Evolutionary conservation across 2,329 filamentous ascomycete species (phyloP), one percentile per base, ranked within the genome.

Genomic region (Ascosphaera apis): DNA sequence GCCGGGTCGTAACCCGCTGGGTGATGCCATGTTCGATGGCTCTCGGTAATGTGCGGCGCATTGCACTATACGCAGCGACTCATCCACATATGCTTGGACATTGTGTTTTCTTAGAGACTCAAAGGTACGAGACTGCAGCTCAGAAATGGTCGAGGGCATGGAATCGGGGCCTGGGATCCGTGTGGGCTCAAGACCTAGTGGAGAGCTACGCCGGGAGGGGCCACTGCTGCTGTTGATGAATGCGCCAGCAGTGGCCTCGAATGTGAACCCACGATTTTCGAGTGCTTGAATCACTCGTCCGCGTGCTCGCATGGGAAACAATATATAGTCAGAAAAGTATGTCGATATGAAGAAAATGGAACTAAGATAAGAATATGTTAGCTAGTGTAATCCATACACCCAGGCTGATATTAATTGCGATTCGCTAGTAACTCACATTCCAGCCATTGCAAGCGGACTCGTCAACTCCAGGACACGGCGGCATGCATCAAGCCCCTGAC

Each of bases 291-390:
- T 71, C 34, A 95, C 84, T 28, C 73, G 75, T 17, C 67, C 60
- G 35, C 76, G 72, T 47, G 77, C 72, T 49, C 74, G 78, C 36
- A 66, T 66, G 1, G 88, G 84, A 1, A 93, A 82, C 25, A 95
- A 67, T 46, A 98, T 91, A 56, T 92, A 95, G 58, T 98, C 86
- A 23, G 80, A 88, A 57, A 91, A 95, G 57, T 95, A 98, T 21
- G 83, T 93, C 3, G 86, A 93, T 53, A 93, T 91, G 66, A 95
- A 95, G 63, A 95, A 93, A 50, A 98, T 91, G 36, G 86, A 80
- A 36, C 69, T 72, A 33, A 35, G 15, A 31, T 36, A 37, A 32
- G 40, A 38, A 40, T 45, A 39, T 45, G 44, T 40, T 27, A 21
- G 9, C 17, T n/a, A n/a, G n/a, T n/a, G n/a, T n/a, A n/a, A n/a